Evolutionary conservation across 331 rosid species (phyloP).

Genomic region (Malus hybrid): DNA sequence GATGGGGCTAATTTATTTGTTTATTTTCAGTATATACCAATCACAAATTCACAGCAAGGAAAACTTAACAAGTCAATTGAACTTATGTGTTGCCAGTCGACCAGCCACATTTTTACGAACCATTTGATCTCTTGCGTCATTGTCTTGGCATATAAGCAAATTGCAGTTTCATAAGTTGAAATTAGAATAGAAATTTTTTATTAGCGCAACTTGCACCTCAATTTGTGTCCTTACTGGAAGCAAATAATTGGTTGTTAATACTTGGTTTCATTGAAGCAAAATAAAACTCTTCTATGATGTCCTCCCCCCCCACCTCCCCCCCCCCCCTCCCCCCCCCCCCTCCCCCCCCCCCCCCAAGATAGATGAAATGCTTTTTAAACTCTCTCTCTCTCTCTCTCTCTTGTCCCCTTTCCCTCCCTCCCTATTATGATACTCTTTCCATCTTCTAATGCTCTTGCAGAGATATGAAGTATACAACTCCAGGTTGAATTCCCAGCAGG

Average conservation of each 20-base stretch:
- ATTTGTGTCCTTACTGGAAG: not conserved
- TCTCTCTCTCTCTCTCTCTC: too few species aligned
- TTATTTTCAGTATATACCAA: not conserved
- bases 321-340: too few species aligned
- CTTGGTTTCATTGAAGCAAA: not conserved
- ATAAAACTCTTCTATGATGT: not conserved
- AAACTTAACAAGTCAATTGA: not conserved
- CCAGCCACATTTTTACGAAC: not conserved
- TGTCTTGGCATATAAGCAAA: not conserved
- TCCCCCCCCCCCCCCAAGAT: not conserved
- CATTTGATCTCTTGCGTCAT: not conserved
- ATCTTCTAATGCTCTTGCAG: constrained; percentile 35
- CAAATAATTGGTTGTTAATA: not conserved
- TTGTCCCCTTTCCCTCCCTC: not conserved
- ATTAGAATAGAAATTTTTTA: not conserved
- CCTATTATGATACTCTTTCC: not conserved
- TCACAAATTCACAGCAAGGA: not conserved
- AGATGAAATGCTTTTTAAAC: too few species aligned
- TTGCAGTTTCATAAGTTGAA: not conserved
- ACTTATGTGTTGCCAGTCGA: not conserved
- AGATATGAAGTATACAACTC: constrained; percentile 47
- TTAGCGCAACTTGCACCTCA: not conserved
- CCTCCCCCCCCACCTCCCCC: not conserved
- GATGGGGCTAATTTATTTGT: not conserved
- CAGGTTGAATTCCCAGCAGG: constrained; percentile 56